Evolutionary conservation across 2,329 filamentous ascomycete genomes (phyloP), one percentile per base, ranked within the genome.

Genomic region (Arthroderma sp.): DNA sequence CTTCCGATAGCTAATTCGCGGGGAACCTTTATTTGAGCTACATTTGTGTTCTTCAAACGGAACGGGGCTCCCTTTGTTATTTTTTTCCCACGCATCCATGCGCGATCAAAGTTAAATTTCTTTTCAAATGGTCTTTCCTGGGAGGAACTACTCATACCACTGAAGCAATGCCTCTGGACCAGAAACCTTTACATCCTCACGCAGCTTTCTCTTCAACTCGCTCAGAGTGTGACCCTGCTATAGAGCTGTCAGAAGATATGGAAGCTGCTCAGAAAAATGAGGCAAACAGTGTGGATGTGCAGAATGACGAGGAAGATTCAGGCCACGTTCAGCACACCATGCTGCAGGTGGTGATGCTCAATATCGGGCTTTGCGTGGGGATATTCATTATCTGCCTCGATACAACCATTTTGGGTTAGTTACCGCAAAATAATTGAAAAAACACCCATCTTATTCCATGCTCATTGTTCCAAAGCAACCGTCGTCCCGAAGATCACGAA

Each of bases 401-500:
- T 29, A 32, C 36, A 8, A 36, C 42, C 36, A 42, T 46, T 29
- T 15, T 46, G 34, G 44, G 44, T 42, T 7, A 28, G 39, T 44
- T 39, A 7, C 9, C 11, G 10, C 42, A 22, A 22, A 22, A 22
- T 3, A 22, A 22, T 22, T 22, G 15, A 22, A 22, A 22, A 22
- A 22, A 22, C 15, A 22, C 15, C 15, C 15, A 22, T 22, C 15
- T 22, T 22, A 22, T 3, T 3, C 3, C 15, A 22, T 22, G 15
- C 15, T 22, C 15, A 22, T 22, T 3, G 15, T 22, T 22, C 15
- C 38, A 54, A 61, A 30, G 57, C 58, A 29, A 60, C 59, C 3
- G 59, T 59, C 6, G 59, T 63, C 30, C 61, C 59, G 4, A 45
- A 48, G 29, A 64, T 64, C 40, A 58, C 61, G 2, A 48, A 60